Evolutionary conservation across 2,329 filamentous ascomycete genomes (phyloP).

Genomic region (Colletotrichum orchidophilum): DNA sequence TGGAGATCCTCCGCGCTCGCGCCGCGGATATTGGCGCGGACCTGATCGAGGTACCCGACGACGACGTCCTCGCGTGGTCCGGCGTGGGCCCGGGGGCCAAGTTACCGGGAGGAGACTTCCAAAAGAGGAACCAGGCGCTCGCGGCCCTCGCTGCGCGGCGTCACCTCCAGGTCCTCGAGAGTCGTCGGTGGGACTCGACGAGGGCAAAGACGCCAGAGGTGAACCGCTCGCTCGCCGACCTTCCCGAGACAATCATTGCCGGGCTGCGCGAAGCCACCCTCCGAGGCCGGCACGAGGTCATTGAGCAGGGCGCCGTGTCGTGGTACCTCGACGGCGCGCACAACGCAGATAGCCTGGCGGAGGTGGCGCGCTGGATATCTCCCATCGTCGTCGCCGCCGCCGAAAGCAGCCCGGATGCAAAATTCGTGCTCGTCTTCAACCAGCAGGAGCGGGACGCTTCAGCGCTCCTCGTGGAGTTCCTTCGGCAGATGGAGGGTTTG

Average conservation of each 20-base stretch:
- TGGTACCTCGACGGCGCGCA: slow-evolving; percentile 97
- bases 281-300: slow-evolving; percentile 80
- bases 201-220: slow-evolving; percentile 42
- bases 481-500: slow-evolving; percentile 40
- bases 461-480: slow-evolving; percentile 61
- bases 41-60: slow-evolving; percentile 45
- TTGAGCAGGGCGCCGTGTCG: slow-evolving; percentile 63
- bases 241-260: slow-evolving; percentile 72
- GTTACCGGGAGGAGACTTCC: slow-evolving; percentile 63
- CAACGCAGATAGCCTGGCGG: slow-evolving; percentile 86
- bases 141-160: slow-evolving; percentile 55
- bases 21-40: slow-evolving; percentile 62
- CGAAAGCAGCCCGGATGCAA: no score
- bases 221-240: neutral
- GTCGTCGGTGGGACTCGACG: slow-evolving; percentile 55
- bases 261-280: slow-evolving; percentile 81
- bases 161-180: slow-evolving; percentile 42
- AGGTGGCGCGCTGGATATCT: slow-evolving; percentile 85
- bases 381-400: slow-evolving; percentile 46
- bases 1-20: slow-evolving; percentile 57
- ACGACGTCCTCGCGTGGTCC: slow-evolving; percentile 6
- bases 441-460: slow-evolving; percentile 73
- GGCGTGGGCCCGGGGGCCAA: slow-evolving; percentile 50
- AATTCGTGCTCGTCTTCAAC: slow-evolving; percentile 84
- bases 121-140: slow-evolving; percentile 66